Percentiles rank a stretch among this genome's conserved stretches.
Conservation (phyloP, 352 stramenopile genomes). For the Phytophthora niederhauseri region DNA sequence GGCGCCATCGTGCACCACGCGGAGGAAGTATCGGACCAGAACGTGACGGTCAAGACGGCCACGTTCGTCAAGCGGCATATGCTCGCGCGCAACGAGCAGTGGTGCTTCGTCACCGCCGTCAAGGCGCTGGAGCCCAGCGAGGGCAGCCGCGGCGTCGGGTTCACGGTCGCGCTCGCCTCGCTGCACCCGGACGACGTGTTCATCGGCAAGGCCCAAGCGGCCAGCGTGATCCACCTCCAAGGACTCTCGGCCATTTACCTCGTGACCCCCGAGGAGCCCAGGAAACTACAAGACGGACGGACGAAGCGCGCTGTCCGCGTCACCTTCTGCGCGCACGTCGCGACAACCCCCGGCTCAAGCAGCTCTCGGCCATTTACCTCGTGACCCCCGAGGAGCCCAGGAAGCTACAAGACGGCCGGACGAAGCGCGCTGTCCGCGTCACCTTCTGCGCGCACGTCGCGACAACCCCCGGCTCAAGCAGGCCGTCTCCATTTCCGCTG, state of each 20-base stretch:
- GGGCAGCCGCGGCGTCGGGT: constrained; percentile 22
- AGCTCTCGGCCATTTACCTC: constrained; percentile 39
- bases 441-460: constrained; percentile 45
- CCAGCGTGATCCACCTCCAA: constrained; percentile 40
- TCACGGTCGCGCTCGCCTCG: constrained; percentile 45
- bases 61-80: constrained; percentile 52
- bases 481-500: constrained; percentile 13
- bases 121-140: constrained; percentile 19
- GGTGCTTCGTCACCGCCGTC: constrained; percentile 47
- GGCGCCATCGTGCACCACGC: constrained; percentile 49
- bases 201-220: constrained; percentile 47
- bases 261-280: constrained; percentile 30
- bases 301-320: constrained; percentile 39
- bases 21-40: constrained; percentile 27
- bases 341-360: constrained; percentile 11
- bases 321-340: constrained; percentile 45
- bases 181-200: constrained; percentile 51
- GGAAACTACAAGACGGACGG: constrained; percentile 21
- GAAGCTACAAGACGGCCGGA: constrained; percentile 19
- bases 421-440: constrained; percentile 39
- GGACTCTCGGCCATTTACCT: constrained; percentile 38
- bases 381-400: constrained; percentile 30
- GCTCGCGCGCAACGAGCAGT: constrained; percentile 56
- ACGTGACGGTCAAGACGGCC: constrained; percentile 51
- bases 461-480: constrained; percentile 9